A percentile compares a stretch with the other conserved stretches of the same genome.
phyloP scores from a whole-genome alignment of 768 basidiomycete species.

The Phanerodontia chrysosporium region DNA sequence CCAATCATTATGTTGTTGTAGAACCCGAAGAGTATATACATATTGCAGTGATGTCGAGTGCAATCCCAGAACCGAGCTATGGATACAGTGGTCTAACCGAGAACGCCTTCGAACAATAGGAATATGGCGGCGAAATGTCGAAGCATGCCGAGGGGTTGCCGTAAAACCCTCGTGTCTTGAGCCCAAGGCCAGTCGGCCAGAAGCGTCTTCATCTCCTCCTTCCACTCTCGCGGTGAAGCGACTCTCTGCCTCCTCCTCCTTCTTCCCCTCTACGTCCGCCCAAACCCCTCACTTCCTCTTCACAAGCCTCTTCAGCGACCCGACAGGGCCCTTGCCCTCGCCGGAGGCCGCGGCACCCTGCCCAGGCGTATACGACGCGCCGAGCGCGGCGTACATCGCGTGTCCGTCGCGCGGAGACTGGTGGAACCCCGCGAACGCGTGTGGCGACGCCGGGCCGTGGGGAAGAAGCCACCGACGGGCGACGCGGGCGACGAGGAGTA shows the following conservation, averaged over 20 bases:
- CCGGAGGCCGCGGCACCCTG: neutral
- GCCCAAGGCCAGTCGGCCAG: no score
- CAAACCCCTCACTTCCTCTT: slow-evolving; percentile 3
- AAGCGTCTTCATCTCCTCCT: neutral
- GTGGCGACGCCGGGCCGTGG: slow-evolving; percentile 29
- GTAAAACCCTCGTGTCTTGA: neutral
- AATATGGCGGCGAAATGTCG: neutral
- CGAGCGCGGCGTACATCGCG: slow-evolving; percentile 28
- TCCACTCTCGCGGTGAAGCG: neutral
- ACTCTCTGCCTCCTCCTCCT: neutral
- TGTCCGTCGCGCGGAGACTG: slow-evolving; percentile 30
- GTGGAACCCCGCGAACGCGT: slow-evolving; percentile 33
- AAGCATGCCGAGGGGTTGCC: neutral
- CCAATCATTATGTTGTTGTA: no score
- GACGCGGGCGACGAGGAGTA: slow-evolving; percentile 24
- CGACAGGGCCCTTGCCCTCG: slow-evolving; percentile 2
- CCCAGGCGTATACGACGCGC: slow-evolving; percentile 4
- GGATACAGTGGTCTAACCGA: slow-evolving; percentile 8
- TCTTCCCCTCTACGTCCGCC: neutral
- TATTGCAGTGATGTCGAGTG: no score
- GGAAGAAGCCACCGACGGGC: slow-evolving; percentile 28
- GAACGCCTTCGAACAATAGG: neutral
- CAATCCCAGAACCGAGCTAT: slow-evolving; percentile 2
- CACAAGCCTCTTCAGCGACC: slow-evolving; percentile 11
- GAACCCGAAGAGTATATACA: no score